These are phyloP conservation scores for Paspalum notatum DNA, from an alignment of 176 grass and related monocot species.

Conservation along the genomic window DNA sequence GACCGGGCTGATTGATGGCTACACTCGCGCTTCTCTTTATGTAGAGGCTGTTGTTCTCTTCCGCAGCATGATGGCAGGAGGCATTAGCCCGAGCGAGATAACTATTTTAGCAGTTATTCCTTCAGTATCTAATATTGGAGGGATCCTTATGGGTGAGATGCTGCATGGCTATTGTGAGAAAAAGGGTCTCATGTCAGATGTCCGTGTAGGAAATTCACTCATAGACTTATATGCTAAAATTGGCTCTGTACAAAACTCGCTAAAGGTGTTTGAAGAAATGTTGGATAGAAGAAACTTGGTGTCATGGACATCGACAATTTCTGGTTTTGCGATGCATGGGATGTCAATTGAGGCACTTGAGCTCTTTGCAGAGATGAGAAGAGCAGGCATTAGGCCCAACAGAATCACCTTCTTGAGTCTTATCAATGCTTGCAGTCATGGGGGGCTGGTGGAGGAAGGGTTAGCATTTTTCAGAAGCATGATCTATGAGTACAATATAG, in stretches of 20 bases:
- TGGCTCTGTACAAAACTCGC: conserved; percentile 52
- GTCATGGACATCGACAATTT: conserved; percentile 76
- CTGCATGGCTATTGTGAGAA: conserved; percentile 56
- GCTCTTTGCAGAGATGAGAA: conserved; percentile 58
- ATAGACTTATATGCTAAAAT: conserved; percentile 70
- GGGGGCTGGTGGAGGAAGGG: conserved; percentile 72
- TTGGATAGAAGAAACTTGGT: conserved; percentile 55
- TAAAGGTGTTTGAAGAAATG: conserved; percentile 54
- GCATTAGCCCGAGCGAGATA: conserved; percentile 51
- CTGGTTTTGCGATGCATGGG: conserved; percentile 61
- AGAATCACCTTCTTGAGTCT: conserved; percentile 65
- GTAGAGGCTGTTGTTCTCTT: conserved; percentile 53
- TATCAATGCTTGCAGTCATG: conserved; percentile 68
- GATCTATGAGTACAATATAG: conserved; percentile 59
- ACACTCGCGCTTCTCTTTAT: conserved; percentile 23
- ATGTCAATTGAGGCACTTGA: conserved; percentile 49
- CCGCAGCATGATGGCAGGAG: conserved; percentile 50
- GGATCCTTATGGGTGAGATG: conserved; percentile 35
- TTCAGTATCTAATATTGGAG: conserved; percentile 50
- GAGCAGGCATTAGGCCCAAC: conserved; percentile 47
- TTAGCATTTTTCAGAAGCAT: conserved; percentile 62
- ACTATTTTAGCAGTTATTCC: conserved; percentile 56
- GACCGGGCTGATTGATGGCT: conserved; percentile 70
- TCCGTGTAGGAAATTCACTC: conserved; percentile 60
- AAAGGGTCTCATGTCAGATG: conserved; percentile 44